Evolutionary conservation across 441 rosid genomes (phyloP), one percentile per base, ranked within the genome.

Genomic region (Pelargonium australe): DNA sequence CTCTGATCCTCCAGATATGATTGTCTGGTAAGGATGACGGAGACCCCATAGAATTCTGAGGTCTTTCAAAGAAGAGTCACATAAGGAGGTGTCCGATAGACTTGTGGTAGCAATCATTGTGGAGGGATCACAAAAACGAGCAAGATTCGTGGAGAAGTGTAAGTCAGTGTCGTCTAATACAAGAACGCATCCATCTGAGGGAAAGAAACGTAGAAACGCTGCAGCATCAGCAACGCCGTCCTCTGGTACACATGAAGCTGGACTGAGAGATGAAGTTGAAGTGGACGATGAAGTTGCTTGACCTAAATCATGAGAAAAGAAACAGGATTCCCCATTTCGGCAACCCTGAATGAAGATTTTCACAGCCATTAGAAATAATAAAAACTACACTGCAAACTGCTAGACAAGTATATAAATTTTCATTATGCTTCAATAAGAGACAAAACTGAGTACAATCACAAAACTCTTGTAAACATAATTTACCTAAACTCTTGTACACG

Each of bases 311-410:
- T 94, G 98, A 53, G 96, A 88, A 77, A 75, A 94, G 69, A 66
- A 31, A 74, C 98, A 94, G 4, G 79, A 75, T 17, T 83, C 85
- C 65, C 95, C 97, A 53, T 91, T 85, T 77, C 91, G 85, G 81
- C 97, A 94, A 53, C 97, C 98, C 98, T 94, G 85, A 73, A 66
- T 94, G 85, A 73, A 66, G 61, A 74, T 34, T 47, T 65, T 51
- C 64, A 68, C 58, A 73, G 66, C 69, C 43, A 41, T 65, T 5
- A 71, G 25, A 68, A 62, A 5, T 5, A n/a, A 74, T 68, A 63
- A 44, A 55, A 64, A 9, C 20, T 8, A 45, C 12, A 63, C 31
- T 13, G 16, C 16, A 45, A 25, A 34, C 41, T 58, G 8, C 19
- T 2, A 60, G 68, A 47, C 34, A 66, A 57, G 14, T 5, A 2